Conservation (phyloP, 176 grass and related monocot species). For the Zea luxurians region DNA sequence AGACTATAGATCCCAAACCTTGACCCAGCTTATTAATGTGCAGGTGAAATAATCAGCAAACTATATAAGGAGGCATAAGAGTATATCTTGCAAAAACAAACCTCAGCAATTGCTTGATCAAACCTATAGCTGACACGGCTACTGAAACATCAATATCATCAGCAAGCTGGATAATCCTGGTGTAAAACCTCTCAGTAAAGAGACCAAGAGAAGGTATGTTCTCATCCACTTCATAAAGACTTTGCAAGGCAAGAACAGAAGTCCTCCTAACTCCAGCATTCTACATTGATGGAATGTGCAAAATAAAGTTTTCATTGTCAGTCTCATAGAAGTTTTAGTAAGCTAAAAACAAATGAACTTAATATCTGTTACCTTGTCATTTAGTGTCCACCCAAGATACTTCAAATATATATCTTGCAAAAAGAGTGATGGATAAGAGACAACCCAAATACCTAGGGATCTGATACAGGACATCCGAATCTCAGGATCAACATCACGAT, state of each 20-base stretch:
- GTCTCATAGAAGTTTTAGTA: conserved; percentile 24
- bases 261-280: conserved; percentile 89
- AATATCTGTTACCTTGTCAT: conserved; percentile 77
- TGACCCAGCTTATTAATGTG: background rate
- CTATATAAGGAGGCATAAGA: conserved; percentile 10
- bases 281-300: conserved; percentile 46
- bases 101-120: conserved; percentile 92
- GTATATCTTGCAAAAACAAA: conserved; percentile 26
- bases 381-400: conserved; percentile 99
- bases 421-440: conserved; percentile 92
- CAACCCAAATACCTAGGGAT: conserved; percentile 92
- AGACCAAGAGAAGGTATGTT: conserved; percentile 87
- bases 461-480: conserved; percentile 85
- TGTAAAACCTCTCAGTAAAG: conserved; percentile 92
- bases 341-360: conserved; percentile 11
- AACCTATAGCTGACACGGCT: conserved; percentile 93
- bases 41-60: background rate
- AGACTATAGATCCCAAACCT: conserved; percentile 11
- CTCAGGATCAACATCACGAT: conserved; percentile 95
- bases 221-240: conserved; percentile 80
- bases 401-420: conserved; percentile 94
- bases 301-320: conserved; percentile 30
- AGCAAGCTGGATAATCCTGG: conserved; percentile 96
- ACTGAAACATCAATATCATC: conserved; percentile 98
- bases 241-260: conserved; percentile 84